A percentile compares a stretch with the other conserved stretches of the same genome.
These are phyloP conservation scores for Colletotrichum magnum DNA, from an alignment of 2,329 filamentous ascomycete genomes.

Conservation along the genomic window DNA sequence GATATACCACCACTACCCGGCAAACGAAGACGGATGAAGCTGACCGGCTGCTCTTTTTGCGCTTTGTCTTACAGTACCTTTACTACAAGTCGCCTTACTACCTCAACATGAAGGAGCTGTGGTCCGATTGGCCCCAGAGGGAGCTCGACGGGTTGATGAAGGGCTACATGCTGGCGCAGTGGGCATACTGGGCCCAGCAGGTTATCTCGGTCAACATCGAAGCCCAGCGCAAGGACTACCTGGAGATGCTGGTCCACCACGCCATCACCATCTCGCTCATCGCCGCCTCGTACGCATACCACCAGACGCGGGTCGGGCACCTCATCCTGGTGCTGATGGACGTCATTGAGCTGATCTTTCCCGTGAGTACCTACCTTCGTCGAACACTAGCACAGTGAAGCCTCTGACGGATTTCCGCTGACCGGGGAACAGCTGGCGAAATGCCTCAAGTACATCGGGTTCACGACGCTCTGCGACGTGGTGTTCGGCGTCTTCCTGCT, in stretches of 20 bases:
- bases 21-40: too few relatives aligned
- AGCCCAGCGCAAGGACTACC: slow-evolving; percentile 9
- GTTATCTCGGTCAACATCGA: slow-evolving; percentile 28
- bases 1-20: too few relatives aligned
- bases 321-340: slow-evolving; percentile 19
- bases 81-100: slow-evolving; percentile 5
- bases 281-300: slow-evolving; percentile 56
- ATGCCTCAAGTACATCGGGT: neutral
- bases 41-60: too few relatives aligned
- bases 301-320: slow-evolving; percentile 14
- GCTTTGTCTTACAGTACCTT: neutral
- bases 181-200: slow-evolving; percentile 30
- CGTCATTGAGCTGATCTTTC: slow-evolving; percentile 18
- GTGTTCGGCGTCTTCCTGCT: slow-evolving; percentile 18
- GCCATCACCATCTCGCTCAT: slow-evolving; percentile 76
- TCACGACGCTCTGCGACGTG: slow-evolving; percentile 16
- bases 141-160: slow-evolving; percentile 29
- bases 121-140: slow-evolving; percentile 1
- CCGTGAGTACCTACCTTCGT: slow-evolving; percentile 1
- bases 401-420: too few relatives aligned
- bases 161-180: slow-evolving; percentile 20
- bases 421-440: too few relatives aligned
- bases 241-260: slow-evolving; percentile 62
- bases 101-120: slow-evolving; percentile 14
- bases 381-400: neutral